A percentile compares a stretch with the other conserved stretches of the same genome.
Conservation (phyloP, 164 flowering plant genomes). For the Kalanchoe fedtschenkoi region DNA sequence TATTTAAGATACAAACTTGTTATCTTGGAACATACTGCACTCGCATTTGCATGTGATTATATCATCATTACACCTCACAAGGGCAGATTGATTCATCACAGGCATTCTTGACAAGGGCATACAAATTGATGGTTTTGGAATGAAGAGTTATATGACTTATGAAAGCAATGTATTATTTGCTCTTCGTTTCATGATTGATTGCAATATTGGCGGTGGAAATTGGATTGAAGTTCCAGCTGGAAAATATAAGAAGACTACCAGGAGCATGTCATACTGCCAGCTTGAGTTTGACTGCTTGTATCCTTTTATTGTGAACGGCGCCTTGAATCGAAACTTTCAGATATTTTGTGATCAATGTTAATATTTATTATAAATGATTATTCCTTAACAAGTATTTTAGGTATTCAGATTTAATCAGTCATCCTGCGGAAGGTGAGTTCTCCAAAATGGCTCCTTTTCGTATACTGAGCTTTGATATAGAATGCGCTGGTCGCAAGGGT, state of each 20-base stretch:
- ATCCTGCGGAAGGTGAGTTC: constrained; percentile 77
- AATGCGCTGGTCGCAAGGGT: constrained; percentile 99
- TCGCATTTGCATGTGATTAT: background rate
- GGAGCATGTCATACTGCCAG: constrained; percentile 60
- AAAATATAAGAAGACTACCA: constrained; percentile 49
- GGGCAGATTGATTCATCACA: constrained; percentile 16
- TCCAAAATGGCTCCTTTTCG: constrained; percentile 99
- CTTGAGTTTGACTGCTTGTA: constrained; percentile 93
- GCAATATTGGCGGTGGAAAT: constrained; percentile 91
- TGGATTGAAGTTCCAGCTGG: constrained; percentile 89
- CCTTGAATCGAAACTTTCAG: background rate
- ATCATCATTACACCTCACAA: background rate
- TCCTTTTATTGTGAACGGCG: constrained; percentile 29
- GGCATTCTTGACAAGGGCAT: constrained; percentile 93
- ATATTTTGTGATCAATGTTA: background rate
- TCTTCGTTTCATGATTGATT: constrained; percentile 96
- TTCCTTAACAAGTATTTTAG: constrained; percentile 39
- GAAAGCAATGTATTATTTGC: constrained; percentile 97
- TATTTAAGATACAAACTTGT: background rate
- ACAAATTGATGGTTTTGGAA: constrained; percentile 84
- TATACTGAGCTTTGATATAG: constrained; percentile 93
- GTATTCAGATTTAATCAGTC: constrained; percentile 72
- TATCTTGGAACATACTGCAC: background rate
- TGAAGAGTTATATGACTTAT: constrained; percentile 72
- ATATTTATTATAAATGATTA: background rate